These are phyloP conservation scores for Candida smagusa DNA, from an alignment of 1,139 yeast genomes.

Conservation along the genomic window DNA sequence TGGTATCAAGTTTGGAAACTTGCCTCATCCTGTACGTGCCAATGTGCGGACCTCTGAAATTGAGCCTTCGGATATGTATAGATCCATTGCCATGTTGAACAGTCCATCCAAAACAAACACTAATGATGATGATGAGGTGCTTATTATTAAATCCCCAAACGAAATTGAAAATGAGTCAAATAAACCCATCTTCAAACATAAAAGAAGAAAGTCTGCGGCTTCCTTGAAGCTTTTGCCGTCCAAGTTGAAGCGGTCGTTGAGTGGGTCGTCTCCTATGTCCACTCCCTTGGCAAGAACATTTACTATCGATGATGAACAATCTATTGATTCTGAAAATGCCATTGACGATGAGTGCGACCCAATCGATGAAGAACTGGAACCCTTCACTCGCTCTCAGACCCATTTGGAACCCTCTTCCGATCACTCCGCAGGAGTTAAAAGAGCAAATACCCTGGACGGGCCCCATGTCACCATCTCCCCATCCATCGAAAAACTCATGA, in stretches of 20 bases:
- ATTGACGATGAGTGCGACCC: slow-evolving; percentile 13
- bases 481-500: slow-evolving; percentile 31
- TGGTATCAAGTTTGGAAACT: slow-evolving; percentile 37
- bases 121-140: slow-evolving; percentile 70
- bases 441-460: slow-evolving; percentile 49
- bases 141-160: slow-evolving; percentile 75
- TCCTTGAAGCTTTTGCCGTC: slow-evolving; percentile 9
- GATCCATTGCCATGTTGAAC: slow-evolving; percentile 78
- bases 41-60: slow-evolving; percentile 46
- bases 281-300: slow-evolving; percentile 3
- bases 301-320: slow-evolving; percentile 16
- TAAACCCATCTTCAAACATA: slow-evolving; percentile 36
- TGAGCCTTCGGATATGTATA: slow-evolving; percentile 79
- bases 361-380: slow-evolving; percentile 14
- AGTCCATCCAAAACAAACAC: slow-evolving; percentile 9
- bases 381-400: slow-evolving; percentile 28
- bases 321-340: slow-evolving; percentile 20
- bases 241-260: slow-evolving; percentile 18
- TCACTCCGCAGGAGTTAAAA: slow-evolving; percentile 36
- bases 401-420: slow-evolving; percentile 32
- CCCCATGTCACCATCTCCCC: slow-evolving; percentile 33
- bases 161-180: slow-evolving; percentile 51
- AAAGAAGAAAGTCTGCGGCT: slow-evolving; percentile 11
- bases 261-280: slow-evolving; percentile 13
- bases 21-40: slow-evolving; percentile 35